Conservation (phyloP, 192 early-diverging fungal genomes). For the Diversispora epigaea region DNA sequence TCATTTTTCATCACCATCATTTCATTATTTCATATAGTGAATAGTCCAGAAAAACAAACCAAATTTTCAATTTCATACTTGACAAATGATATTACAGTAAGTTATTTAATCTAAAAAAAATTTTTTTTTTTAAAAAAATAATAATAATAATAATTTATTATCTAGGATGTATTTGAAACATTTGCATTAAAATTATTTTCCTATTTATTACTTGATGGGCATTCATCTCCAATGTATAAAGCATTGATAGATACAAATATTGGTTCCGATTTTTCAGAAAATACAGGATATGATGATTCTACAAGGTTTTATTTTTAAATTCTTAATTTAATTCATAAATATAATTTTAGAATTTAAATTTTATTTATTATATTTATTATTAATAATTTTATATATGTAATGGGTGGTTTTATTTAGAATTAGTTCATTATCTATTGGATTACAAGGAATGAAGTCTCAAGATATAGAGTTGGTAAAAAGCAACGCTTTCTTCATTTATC, state of each 20-base stretch:
- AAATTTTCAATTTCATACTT: constrained; percentile 75
- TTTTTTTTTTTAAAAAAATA: not conserved
- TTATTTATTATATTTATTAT: not conserved
- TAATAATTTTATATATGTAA: not conserved
- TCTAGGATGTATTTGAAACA: constrained; percentile 77
- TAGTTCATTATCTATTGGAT: constrained; percentile 77
- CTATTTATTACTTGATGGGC: constrained; percentile 80
- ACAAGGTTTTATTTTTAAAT: constrained; percentile 43
- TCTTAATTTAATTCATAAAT: not conserved
- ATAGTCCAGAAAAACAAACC: constrained; percentile 72
- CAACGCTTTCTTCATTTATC: not conserved
- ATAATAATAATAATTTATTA: not conserved
- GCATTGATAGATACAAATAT: constrained; percentile 88
- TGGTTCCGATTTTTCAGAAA: constrained; percentile 85
- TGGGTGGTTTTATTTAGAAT: constrained; percentile 36
- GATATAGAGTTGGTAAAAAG: constrained; percentile 58
- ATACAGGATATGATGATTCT: constrained; percentile 85
- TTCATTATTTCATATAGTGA: constrained; percentile 47
- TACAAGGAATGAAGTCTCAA: constrained; percentile 78
- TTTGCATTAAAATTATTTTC: constrained; percentile 81
- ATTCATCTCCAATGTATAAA: constrained; percentile 91
- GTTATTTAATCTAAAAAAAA: not conserved
- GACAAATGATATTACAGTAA: constrained; percentile 67
- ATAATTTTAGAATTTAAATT: too few species aligned
- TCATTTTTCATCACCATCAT: too few species aligned